Percentiles rank a stretch among this genome's conserved stretches.
phyloP scores from a whole-genome alignment of 768 basidiomycete genomes.

The Leccinum sublutescens region DNA sequence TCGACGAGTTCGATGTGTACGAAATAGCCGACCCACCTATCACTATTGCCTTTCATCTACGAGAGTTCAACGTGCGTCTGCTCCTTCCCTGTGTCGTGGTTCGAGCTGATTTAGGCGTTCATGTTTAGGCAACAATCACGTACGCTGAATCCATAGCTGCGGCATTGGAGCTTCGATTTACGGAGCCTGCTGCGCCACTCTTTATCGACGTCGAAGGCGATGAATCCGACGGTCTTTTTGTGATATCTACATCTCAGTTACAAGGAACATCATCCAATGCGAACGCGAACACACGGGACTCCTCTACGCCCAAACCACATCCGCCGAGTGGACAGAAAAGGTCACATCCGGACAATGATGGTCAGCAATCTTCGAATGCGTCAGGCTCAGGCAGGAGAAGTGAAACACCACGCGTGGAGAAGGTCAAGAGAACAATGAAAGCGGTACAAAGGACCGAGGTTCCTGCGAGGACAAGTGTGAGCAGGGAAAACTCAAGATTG shows the following conservation, averaged over 20 bases:
- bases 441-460: conserved; percentile 34
- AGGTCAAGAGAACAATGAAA: conserved; percentile 39
- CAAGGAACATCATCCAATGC: conserved; percentile 32
- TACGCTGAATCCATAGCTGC: conserved; percentile 72
- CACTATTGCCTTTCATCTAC: conserved; percentile 74
- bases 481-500: conserved; percentile 15
- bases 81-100: not conserved
- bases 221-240: conserved; percentile 62
- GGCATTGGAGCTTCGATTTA: conserved; percentile 70
- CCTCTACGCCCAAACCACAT: conserved; percentile 20
- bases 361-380: conserved; percentile 29
- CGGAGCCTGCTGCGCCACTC: conserved; percentile 69
- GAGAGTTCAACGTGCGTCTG: conserved; percentile 71
- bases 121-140: conserved; percentile 68
- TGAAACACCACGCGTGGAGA: conserved; percentile 47
- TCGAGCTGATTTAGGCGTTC: not conserved
- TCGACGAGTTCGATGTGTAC: conserved; percentile 80
- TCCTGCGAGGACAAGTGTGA: conserved; percentile 6
- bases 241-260: conserved; percentile 73
- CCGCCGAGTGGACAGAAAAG: conserved; percentile 22
- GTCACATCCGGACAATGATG: conserved; percentile 22
- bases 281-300: conserved; percentile 10
- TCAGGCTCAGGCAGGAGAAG: conserved; percentile 14
- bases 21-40: conserved; percentile 61
- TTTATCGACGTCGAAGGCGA: conserved; percentile 76